Base-by-base conservation (phyloP, 2,329 filamentous ascomycete species). In the Beauveria varroae region DNA sequence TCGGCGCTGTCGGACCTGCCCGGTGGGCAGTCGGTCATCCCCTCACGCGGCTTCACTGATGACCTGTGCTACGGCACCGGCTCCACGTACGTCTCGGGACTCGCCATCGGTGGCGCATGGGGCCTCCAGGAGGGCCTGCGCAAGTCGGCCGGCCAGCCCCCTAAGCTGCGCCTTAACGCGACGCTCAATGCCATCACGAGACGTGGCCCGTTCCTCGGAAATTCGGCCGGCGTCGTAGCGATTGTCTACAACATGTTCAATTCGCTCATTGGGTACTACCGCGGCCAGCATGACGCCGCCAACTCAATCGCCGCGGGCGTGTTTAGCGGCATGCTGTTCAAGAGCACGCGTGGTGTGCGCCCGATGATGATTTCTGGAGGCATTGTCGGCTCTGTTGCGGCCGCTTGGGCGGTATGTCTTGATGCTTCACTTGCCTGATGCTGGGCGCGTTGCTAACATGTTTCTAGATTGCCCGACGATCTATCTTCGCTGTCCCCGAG, bases 61-160 rank as follows among this genome's bases (percentile, higher is more conserved):
- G 95, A 99, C 75, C 85, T 99, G 63, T 98, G 95, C 78, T 99
- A 99, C 75, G 95, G 96, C 71, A 96, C 95, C 24, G 95, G 95
- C 69, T 87, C 93, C 64, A 96, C 92, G 72, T 99, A 99, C 73
- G 81, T 99, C 63, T 80, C 90, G n/a, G 95, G 90, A 7, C 80
- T 99, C 69, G 84, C 88, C 46, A 73, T 96, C 67, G 95, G 95
- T 74, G 95, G 95, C 67, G 87, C 86, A 62, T 98, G 93, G 93
- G 95, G 95, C 64, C 75, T 99, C 67, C 88, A 90, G 66, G 95
- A 99, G 76, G 95, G 95, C 12, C 78, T 98, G 68, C 86, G 87
- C 71, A 87, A 89, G 75, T 89, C 87, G n/a, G 85, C 85, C 64
- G 83, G 79, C 61, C 85, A 88, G 74, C 88, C 93, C 43, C 93